Base-by-base conservation (phyloP, 192 early-diverging fungal species). In the Phlyctochytrium arcticum region DNA sequence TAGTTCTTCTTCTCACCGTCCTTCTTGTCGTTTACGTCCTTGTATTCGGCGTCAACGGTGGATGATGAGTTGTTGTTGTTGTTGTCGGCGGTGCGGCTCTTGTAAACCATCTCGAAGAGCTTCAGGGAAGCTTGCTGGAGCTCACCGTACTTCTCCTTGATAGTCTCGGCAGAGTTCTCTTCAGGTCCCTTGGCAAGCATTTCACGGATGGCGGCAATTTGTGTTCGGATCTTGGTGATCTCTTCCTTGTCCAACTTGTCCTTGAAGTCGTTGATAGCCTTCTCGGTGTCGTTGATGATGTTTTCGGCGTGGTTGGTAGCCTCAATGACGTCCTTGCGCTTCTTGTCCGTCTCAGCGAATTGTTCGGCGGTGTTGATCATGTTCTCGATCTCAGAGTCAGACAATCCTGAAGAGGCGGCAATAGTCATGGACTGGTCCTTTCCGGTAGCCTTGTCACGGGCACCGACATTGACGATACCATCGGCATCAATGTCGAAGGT, bases 401-500 rank as follows among this genome's bases (percentile, higher is more conserved):
- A 90, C 23, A 99, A 83, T 73, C 95, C 94, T 50, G 94, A 95
- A 6, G 89, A 91, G 48, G 93, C 94, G 39, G 94, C 91, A 69
- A 99, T 93, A 37, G 93, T 95, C 80, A 99, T 88, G 70, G 92
- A 90, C 79, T 95, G 93, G 80, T 99, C 94, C 60, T 89, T 89
- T 79, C 88, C 88, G 67, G 95, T 96, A 62, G 90, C 90, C 81
- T 96, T 93, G 84, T 99, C 96, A 86, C 89, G 89, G 72, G 96
- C 96, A 46, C 81, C 77, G 39, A 99, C 95, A 72, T 96, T 98
- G 69, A 99, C 91, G 70, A 99, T 99, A 82, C 96, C 96, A 72
- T 99, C 94, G 24, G 96, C 96, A 76, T 99, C 94, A 79, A 99
- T 98, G 73, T 99, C 94, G 62, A 99, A 99, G 37, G 94, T 90